Conservation (phyloP, 495 filamentous ascomycete species). For the Annulohypoxylon moriforme region DNA sequence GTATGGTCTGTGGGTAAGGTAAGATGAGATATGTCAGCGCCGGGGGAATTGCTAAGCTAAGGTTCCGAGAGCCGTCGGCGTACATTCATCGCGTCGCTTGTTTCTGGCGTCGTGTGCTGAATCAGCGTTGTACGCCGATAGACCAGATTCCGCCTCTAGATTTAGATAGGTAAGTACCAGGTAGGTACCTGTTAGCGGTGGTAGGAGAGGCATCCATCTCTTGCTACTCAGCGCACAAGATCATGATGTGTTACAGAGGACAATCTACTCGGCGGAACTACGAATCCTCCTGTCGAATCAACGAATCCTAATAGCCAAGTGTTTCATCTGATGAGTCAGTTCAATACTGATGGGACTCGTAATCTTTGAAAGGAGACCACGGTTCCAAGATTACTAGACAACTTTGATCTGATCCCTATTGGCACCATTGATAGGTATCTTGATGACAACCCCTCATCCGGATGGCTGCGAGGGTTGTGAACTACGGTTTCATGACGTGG, state of each 20-base stretch:
- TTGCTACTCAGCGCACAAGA: background rate
- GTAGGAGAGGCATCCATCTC: background rate
- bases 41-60: background rate
- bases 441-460: background rate
- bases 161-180: background rate
- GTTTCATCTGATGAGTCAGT: slow-evolving; percentile 15
- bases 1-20: background rate
- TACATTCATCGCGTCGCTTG: background rate
- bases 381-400: too few relatives aligned
- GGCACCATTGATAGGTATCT: background rate
- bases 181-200: background rate
- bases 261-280: background rate
- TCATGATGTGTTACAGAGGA: background rate
- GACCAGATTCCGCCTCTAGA: too few relatives aligned
- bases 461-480: background rate
- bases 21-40: background rate
- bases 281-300: slow-evolving; percentile 2
- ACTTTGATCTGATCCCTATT: background rate
- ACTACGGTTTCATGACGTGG: background rate
- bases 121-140: background rate
- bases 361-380: background rate
- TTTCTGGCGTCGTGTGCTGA: background rate
- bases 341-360: background rate
- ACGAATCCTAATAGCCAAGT: background rate
- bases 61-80: background rate